These are phyloP conservation scores for Glycyrrhiza uralensis DNA, from an alignment of 306 rosid genomes.

Conservation along the genomic window DNA sequence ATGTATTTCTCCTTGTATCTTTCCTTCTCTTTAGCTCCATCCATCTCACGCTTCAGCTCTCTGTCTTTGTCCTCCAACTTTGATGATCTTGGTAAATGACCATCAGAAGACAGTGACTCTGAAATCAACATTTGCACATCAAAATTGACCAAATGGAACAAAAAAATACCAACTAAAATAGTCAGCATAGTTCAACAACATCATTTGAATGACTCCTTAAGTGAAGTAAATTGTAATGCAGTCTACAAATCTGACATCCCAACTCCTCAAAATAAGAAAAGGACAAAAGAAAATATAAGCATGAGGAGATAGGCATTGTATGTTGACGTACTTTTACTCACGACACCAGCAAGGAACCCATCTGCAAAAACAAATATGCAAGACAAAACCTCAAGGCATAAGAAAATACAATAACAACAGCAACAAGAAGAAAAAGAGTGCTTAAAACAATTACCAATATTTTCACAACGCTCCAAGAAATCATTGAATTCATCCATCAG, in stretches of 20 bases:
- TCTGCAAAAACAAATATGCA: slow-evolving; percentile 65
- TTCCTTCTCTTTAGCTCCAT: slow-evolving; percentile 83
- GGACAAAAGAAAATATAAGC: background rate
- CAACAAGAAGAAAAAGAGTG: background rate
- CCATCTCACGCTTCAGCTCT: slow-evolving; percentile 69
- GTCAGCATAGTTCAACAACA: background rate
- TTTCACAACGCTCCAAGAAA: slow-evolving; percentile 85
- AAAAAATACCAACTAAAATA: background rate
- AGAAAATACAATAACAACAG: slow-evolving; percentile 17
- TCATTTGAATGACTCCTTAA: slow-evolving; percentile 16
- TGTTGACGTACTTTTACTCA: slow-evolving; percentile 77
- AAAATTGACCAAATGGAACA: slow-evolving; percentile 19
- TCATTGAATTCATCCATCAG: slow-evolving; percentile 91
- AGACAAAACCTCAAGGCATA: slow-evolving; percentile 33
- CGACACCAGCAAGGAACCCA: slow-evolving; percentile 90
- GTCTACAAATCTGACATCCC: slow-evolving; percentile 14
- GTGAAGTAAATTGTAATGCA: background rate
- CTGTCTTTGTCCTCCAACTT: slow-evolving; percentile 82
- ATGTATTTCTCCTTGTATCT: slow-evolving; percentile 75
- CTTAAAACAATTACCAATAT: slow-evolving; percentile 62
- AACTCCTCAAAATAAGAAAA: background rate
- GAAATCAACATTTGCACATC: slow-evolving; percentile 43
- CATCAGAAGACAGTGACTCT: slow-evolving; percentile 72
- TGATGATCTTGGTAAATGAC: slow-evolving; percentile 54
- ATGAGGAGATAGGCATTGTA: slow-evolving; percentile 7